Percentiles rank a stretch among this genome's conserved stretches.
Evolutionary conservation across 176 grass and related monocot genomes (phyloP).

Genomic region (Carex pumila): DNA sequence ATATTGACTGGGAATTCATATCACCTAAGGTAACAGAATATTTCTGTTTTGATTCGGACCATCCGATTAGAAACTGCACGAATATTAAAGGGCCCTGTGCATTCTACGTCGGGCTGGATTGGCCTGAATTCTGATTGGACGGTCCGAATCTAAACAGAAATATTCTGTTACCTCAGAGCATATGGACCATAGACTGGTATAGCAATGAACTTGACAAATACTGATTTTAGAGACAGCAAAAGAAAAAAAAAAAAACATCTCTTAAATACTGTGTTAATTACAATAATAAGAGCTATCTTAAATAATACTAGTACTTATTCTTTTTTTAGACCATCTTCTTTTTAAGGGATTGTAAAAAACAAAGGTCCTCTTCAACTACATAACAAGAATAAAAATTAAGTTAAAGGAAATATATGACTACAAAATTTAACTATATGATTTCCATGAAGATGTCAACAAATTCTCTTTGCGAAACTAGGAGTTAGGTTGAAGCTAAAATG

Average conservation of each 20-base stretch:
- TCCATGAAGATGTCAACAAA: not conserved
- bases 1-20: too few species aligned
- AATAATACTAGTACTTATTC: not conserved
- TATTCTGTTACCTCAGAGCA: too few species aligned
- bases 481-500: not conserved
- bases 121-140: too few species aligned
- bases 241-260: not conserved
- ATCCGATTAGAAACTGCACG: too few species aligned
- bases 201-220: not conserved
- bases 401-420: too few species aligned
- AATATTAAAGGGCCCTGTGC: too few species aligned
- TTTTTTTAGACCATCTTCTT: not conserved
- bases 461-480: not conserved
- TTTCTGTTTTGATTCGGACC: too few species aligned
- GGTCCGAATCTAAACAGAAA: too few species aligned
- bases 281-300: not conserved
- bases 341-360: not conserved
- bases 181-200: not conserved
- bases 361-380: not conserved
- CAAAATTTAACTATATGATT: not conserved
- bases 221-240: not conserved
- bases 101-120: too few species aligned
- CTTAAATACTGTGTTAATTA: not conserved
- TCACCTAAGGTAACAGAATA: too few species aligned
- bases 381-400: not conserved